Conservation (phyloP, 1,284 basidiomycete species). For the Hemileia vastatrix region DNA sequence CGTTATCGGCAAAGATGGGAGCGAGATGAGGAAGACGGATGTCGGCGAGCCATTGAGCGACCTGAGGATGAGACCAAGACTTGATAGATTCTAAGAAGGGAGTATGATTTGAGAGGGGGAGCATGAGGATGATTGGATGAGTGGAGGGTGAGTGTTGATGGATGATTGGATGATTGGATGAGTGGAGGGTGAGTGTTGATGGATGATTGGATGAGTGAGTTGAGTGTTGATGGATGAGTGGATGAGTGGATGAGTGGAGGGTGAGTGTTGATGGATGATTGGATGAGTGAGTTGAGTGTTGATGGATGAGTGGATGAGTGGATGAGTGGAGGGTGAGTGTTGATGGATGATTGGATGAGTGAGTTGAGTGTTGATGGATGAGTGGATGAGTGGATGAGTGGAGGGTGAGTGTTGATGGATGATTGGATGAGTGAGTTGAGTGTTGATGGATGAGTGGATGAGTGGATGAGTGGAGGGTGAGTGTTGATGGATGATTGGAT, state of each 20-base stretch:
- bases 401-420: not conserved
- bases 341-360: not conserved
- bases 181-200: not conserved
- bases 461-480: no score
- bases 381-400: not conserved
- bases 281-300: not conserved
- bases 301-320: not conserved
- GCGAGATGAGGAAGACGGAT: conserved; percentile 60
- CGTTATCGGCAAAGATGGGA: conserved; percentile 63
- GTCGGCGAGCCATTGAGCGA: conserved; percentile 29
- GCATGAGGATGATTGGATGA: not conserved
- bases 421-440: not conserved
- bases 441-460: no score
- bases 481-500: no score
- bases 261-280: not conserved
- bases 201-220: not conserved
- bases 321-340: not conserved
- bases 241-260: not conserved
- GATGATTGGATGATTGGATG: not conserved
- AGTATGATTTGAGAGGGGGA: no score
- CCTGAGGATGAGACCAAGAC: conserved; percentile 13
- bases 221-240: not conserved
- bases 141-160: not conserved
- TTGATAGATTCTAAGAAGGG: conserved; percentile 11
- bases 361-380: no score